phyloP scores from a whole-genome alignment of 306 rosid species.

The peach (Prunus persica) region DNA sequence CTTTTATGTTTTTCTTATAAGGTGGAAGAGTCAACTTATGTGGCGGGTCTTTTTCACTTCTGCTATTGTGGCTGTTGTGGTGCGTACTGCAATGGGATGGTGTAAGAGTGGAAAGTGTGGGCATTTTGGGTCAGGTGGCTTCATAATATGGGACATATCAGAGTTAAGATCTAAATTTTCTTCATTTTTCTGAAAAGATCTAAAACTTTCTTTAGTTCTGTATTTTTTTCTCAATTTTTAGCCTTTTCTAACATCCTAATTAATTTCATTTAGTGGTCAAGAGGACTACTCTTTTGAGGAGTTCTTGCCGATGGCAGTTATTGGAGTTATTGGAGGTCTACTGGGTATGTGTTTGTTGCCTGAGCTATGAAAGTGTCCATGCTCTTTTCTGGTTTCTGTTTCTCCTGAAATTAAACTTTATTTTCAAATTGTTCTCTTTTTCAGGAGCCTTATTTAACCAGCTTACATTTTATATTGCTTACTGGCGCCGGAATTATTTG shows the following conservation, averaged over 20 bases:
- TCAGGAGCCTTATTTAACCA: conserved; percentile 95
- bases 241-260: conserved; percentile 38
- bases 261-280: conserved; percentile 71
- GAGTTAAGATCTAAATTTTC: conserved; percentile 65
- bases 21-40: conserved; percentile 82
- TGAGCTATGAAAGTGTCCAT: not conserved
- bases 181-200: conserved; percentile 28
- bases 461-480: conserved; percentile 67
- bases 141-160: conserved; percentile 93
- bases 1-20: conserved; percentile 15
- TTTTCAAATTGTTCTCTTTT: not conserved
- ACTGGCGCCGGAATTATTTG: conserved; percentile 85
- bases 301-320: conserved; percentile 90
- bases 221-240: conserved; percentile 7
- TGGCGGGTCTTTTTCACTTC: conserved; percentile 98
- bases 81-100: conserved; percentile 94
- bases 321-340: conserved; percentile 95
- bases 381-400: not conserved
- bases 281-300: conserved; percentile 95
- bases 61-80: conserved; percentile 95
- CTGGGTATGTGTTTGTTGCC: conserved; percentile 46
- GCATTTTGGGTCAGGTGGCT: conserved; percentile 97
- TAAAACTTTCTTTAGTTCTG: conserved; percentile 4
- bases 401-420: not conserved
- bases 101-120: conserved; percentile 94